phyloP scores from a whole-genome alignment of 805 yeast genomes.

The Teunomyces gatunensis region DNA sequence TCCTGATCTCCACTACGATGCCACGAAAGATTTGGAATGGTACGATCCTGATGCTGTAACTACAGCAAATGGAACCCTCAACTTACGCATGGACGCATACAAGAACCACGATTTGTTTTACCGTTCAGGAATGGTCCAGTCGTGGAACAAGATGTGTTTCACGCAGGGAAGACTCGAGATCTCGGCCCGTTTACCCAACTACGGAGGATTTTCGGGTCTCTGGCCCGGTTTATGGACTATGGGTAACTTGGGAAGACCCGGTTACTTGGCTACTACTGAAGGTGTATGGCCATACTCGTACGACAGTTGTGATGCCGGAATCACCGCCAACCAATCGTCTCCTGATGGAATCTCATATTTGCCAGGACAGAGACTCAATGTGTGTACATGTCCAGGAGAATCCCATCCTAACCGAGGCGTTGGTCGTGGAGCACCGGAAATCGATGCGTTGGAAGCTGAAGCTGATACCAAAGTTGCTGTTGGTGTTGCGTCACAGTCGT shows the following conservation, averaged over 20 bases:
- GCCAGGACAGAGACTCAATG: slow-evolving; percentile 76
- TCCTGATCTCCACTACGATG: slow-evolving; percentile 78
- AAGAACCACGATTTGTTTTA: slow-evolving; percentile 75
- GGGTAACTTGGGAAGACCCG: slow-evolving; percentile 93
- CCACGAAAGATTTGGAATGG: slow-evolving; percentile 92
- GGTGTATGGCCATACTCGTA: slow-evolving; percentile 96
- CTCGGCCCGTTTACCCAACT: slow-evolving; percentile 75
- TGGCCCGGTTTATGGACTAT: slow-evolving; percentile 98
- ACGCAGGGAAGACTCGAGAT: slow-evolving; percentile 80
- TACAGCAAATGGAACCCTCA: slow-evolving; percentile 70
- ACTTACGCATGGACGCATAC: slow-evolving; percentile 75
- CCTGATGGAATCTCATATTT: slow-evolving; percentile 84
- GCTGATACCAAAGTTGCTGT: slow-evolving; percentile 48
- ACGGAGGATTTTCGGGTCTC: slow-evolving; percentile 73
- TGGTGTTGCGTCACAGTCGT: slow-evolving; percentile 87
- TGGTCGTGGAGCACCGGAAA: slow-evolving; percentile 96
- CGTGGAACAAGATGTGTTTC: slow-evolving; percentile 89
- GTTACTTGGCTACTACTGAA: slow-evolving; percentile 80
- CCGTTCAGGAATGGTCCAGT: slow-evolving; percentile 88
- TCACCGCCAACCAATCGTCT: slow-evolving; percentile 88
- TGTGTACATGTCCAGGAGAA: slow-evolving; percentile 78
- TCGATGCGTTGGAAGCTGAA: slow-evolving; percentile 88
- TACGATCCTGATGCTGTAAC: slow-evolving; percentile 87
- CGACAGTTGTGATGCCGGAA: slow-evolving; percentile 87
- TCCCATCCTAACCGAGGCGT: slow-evolving; percentile 84